phyloP scores from a whole-genome alignment of 2,329 filamentous ascomycete species.

The Monilinia laxa region DNA sequence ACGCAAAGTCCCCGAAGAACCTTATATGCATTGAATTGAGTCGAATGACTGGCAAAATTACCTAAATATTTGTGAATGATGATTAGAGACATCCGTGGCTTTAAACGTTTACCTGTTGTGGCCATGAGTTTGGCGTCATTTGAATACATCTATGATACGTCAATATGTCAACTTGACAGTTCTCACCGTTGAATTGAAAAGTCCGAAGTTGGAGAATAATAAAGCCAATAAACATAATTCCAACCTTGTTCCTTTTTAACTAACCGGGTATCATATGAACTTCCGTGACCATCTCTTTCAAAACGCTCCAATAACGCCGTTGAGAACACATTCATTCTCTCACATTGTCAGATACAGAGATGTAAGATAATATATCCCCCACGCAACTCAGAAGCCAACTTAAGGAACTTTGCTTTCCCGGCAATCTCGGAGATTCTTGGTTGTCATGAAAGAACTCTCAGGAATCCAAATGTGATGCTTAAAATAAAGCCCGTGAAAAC shows the following conservation, averaged over 20 bases:
- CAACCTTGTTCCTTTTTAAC: background rate
- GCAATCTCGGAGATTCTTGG: background rate
- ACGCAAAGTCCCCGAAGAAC: conserved; percentile 17
- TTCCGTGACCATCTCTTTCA: background rate
- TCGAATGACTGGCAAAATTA: conserved; percentile 12
- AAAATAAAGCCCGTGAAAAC: conserved; percentile 82
- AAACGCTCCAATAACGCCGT: background rate
- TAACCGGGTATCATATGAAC: conserved; percentile 18
- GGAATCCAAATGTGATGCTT: conserved; percentile 72
- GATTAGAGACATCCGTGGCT: background rate
- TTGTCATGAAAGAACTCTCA: conserved; percentile 44
- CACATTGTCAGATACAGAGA: background rate
- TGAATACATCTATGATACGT: conserved; percentile 1
- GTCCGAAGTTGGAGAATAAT: background rate
- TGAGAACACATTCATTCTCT: background rate
- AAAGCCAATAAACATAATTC: conserved; percentile 3
- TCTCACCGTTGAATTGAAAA: conserved; percentile 12
- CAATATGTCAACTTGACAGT: conserved; percentile 5
- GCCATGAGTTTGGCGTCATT: background rate
- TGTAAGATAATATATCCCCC: background rate
- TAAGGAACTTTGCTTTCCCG: too few species aligned
- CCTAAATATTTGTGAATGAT: conserved; percentile 1
- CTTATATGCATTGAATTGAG: conserved; percentile 9
- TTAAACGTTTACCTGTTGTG: background rate
- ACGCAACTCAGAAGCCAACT: background rate